Percentiles rank a stretch among this genome's conserved stretches.
phyloP scores from a whole-genome alignment of 2,329 filamentous ascomycete genomes.

The Berkeleyomyces basicola region DNA sequence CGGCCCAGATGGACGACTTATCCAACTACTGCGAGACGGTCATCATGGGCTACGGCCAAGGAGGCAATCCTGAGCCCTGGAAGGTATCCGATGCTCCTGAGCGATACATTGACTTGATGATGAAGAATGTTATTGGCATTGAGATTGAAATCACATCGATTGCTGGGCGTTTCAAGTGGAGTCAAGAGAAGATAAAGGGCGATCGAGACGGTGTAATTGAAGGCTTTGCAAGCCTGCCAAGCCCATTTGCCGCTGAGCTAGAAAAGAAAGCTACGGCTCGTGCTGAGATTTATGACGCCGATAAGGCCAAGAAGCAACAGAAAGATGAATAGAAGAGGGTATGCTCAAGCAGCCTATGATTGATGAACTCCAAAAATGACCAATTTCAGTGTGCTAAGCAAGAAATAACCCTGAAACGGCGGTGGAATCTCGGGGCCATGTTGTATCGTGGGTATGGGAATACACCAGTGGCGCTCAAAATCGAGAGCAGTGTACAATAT shows the following conservation, averaged over 20 bases:
- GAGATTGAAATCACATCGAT: conserved; percentile 39
- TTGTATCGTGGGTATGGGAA: no score
- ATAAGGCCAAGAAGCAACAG: not conserved
- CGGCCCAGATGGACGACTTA: conserved; percentile 35
- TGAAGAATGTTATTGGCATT: conserved; percentile 43
- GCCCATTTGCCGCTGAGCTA: not conserved
- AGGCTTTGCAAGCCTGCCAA: conserved; percentile 29
- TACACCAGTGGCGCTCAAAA: no score
- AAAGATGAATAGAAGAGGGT: no score
- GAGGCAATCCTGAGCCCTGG: conserved; percentile 30
- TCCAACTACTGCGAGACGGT: conserved; percentile 31
- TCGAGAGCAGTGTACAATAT: no score
- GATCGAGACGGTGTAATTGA: conserved; percentile 40
- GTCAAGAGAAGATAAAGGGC: conserved; percentile 37
- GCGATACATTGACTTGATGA: conserved; percentile 37
- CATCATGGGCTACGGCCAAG: conserved; percentile 38
- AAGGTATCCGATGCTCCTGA: conserved; percentile 39
- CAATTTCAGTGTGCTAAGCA: no score
- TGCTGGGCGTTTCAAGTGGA: conserved; percentile 51
- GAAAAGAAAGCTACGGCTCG: not conserved
- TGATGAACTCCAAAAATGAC: no score
- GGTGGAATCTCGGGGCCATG: no score
- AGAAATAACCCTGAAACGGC: no score
- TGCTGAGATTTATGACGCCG: not conserved
- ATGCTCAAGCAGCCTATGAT: no score